These are phyloP conservation scores for Malassezia nana DNA, from an alignment of 1,284 basidiomycete species.

Conservation along the genomic window DNA sequence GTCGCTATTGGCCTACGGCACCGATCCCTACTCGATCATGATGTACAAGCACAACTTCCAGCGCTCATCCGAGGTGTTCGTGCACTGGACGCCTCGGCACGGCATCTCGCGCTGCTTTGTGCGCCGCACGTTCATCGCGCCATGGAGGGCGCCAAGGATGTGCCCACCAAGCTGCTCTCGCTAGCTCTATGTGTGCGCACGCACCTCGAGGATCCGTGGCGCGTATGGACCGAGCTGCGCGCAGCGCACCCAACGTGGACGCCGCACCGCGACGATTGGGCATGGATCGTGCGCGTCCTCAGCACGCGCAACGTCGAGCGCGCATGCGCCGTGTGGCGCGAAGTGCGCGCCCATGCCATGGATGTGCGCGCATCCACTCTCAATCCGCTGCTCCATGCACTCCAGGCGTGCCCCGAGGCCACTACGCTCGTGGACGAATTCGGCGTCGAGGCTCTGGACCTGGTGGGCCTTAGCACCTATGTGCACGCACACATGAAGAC, in stretches of 20 bases:
- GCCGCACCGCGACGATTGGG: constrained; percentile 21
- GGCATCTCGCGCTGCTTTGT: background rate
- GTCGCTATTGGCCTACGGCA: background rate
- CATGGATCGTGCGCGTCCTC: constrained; percentile 20
- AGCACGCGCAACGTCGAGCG: background rate
- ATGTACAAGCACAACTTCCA: background rate
- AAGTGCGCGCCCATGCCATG: constrained; percentile 9
- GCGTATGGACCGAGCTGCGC: constrained; percentile 15
- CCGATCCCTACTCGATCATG: background rate
- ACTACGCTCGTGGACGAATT: background rate
- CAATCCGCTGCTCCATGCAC: background rate
- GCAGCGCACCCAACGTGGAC: constrained; percentile 18
- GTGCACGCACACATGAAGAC: background rate
- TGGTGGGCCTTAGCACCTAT: constrained; percentile 7
- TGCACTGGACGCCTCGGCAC: background rate
- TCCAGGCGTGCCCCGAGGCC: background rate
- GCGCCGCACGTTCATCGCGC: background rate
- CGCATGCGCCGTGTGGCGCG: constrained; percentile 14
- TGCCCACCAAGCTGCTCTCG: background rate
- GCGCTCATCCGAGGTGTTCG: background rate
- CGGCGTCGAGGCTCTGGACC: background rate
- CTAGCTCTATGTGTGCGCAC: constrained; percentile 3
- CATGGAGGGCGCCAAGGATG: background rate
- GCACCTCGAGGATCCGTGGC: constrained; percentile 8
- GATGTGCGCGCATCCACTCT: background rate